Percentiles rank a stretch among this genome's conserved stretches.
phyloP scores from a whole-genome alignment of 768 basidiomycete genomes.

The Obba rivulosa region DNA sequence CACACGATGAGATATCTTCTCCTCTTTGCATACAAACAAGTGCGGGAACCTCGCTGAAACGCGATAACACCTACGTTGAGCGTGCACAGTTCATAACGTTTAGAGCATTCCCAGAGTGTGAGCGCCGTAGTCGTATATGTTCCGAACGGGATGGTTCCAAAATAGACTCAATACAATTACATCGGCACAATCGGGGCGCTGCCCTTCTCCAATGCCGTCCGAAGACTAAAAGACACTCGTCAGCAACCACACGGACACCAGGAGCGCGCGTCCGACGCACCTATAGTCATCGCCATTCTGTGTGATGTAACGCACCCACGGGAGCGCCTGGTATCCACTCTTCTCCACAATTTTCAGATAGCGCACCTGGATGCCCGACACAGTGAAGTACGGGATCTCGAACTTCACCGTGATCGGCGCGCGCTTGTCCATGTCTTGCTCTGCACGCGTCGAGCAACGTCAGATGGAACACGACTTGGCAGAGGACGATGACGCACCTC shows the following conservation, averaged over 20 bases:
- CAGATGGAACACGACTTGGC: neutral
- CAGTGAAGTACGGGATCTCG: constrained; percentile 98
- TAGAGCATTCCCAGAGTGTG: no score
- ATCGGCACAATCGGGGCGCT: constrained; percentile 52
- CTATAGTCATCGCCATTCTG: constrained; percentile 92
- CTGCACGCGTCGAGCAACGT: constrained; percentile 20
- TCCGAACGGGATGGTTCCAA: neutral
- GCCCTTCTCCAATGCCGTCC: constrained; percentile 72
- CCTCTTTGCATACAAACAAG: no score
- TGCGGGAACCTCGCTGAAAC: no score
- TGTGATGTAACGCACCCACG: constrained; percentile 94
- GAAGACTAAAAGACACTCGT: constrained; percentile 37
- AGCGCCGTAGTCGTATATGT: no score
- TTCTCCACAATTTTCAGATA: constrained; percentile 99
- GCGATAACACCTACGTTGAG: no score
- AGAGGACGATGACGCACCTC: constrained; percentile 50
- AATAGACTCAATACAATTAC: constrained; percentile 9
- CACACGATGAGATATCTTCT: no score
- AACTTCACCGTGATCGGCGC: constrained; percentile 97
- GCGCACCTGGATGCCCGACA: constrained; percentile 94
- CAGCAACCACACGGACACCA: neutral
- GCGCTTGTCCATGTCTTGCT: constrained; percentile 80
- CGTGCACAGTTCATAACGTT: no score
- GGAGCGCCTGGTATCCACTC: constrained; percentile 93
- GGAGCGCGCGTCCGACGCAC: constrained; percentile 30